Conservation (phyloP, 2,329 filamentous ascomycete genomes). For the Aspergillus hiratsukae region DNA sequence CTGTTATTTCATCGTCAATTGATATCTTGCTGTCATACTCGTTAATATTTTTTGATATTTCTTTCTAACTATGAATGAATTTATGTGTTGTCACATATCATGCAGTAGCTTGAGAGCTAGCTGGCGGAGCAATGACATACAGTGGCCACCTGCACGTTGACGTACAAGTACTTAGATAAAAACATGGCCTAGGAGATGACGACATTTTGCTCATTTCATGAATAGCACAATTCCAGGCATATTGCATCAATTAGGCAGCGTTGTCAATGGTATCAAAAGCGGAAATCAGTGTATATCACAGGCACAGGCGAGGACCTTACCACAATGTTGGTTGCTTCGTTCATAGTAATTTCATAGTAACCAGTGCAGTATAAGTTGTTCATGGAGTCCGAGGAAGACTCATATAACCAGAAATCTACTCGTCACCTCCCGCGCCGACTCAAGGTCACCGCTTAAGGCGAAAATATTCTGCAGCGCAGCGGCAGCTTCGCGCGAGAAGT, state of each 20-base stretch:
- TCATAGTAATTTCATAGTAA: background rate
- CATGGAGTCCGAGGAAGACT: background rate
- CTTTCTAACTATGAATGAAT: background rate
- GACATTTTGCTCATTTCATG: too few species aligned
- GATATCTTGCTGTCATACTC: background rate
- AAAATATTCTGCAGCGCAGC: slow-evolving; percentile 68
- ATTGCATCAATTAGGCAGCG: too few species aligned
- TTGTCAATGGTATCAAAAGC: too few species aligned
- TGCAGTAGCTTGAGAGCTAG: too few species aligned
- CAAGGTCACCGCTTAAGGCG: slow-evolving; percentile 58
- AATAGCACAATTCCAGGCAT: background rate
- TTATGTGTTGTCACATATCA: background rate
- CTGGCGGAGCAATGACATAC: background rate
- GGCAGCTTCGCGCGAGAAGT: slow-evolving; percentile 67
- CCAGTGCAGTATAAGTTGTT: background rate
- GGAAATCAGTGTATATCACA: background rate
- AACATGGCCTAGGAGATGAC: too few species aligned
- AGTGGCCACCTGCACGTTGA: background rate
- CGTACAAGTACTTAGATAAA: background rate
- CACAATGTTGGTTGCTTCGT: background rate
- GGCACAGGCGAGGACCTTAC: background rate
- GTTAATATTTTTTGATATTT: background rate
- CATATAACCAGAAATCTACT: slow-evolving; percentile 55
- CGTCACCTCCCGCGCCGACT: slow-evolving; percentile 58
- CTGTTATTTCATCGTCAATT: background rate